Base-by-base conservation (phyloP, 805 yeast species). In the Alloascoidea africana region DNA sequence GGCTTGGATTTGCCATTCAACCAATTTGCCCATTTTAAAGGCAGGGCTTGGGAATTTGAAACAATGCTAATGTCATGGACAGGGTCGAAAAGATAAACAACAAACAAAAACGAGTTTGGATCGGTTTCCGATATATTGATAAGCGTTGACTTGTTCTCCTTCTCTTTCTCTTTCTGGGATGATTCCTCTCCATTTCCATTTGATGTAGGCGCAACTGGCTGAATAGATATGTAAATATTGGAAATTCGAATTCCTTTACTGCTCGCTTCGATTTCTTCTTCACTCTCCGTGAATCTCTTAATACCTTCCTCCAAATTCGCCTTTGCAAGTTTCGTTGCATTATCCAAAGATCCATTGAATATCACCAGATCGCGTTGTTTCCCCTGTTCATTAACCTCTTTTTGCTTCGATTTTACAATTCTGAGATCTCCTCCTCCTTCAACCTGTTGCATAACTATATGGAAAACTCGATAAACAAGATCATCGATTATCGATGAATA, bases 21-120 rank as follows among this genome's bases (percentile, higher is more conserved):
- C 98, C 98, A 91, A n/a, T 71, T 62, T 5, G 86, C 78, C 98
- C 98, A 91, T 52, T 73, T 76, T 35, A 71, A 53, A 6, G 98
- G 97, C 63, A 85, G 80, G 4, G 94, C 75, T 56, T 91, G 98
- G 0, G 97, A 82, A 46, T 78, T 76, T 37, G 84, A 76, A 18
- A 73, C 66, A 34, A 84, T 68, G 4, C 77, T 68, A 44, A 91
- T 73, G 44, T 74, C 70, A 58, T 91, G 89, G 30, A 80, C 75
- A 33, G 75, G 71, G 52, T 91, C 98, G 46, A 73, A 72, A 46
- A 91, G 63, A 15, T 83, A 69, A 27, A 86, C 63, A 5, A 84
- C 71, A 54, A 91, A 87, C 32, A 73, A 70, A 52, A 89, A 87
- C 8, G 82, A 69, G 16, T 67, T 63, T 1, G 70, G 53, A 16